phyloP scores from a whole-genome alignment of 1,284 basidiomycete species.

The Kalmanozyma brasiliensis region DNA sequence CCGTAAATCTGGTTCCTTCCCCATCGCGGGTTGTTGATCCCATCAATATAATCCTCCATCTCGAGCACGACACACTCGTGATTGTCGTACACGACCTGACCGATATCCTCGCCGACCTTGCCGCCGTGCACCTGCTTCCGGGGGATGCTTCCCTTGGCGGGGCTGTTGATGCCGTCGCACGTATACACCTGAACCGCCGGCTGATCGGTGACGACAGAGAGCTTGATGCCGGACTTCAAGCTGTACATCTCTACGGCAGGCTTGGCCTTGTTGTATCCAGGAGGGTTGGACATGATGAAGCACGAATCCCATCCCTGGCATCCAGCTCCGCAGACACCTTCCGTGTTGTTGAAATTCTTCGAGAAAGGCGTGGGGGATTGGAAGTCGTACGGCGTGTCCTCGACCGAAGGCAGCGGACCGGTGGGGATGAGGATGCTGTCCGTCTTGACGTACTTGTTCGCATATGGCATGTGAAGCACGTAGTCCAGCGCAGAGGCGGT shows the following conservation, averaged over 20 bases:
- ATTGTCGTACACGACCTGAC: constrained; percentile 54
- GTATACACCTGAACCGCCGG: constrained; percentile 60
- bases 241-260: constrained; percentile 55
- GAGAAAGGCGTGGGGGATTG: constrained; percentile 40
- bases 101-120: constrained; percentile 44
- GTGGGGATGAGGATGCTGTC: constrained; percentile 59
- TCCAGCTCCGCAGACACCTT: constrained; percentile 52
- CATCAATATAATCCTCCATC: constrained; percentile 62
- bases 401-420: constrained; percentile 41
- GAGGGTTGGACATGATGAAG: constrained; percentile 55
- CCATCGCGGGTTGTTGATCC: constrained; percentile 58
- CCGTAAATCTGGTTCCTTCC: constrained; percentile 55
- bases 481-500: constrained; percentile 49
- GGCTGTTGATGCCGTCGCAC: constrained; percentile 44
- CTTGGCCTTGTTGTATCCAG: constrained; percentile 39
- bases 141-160: constrained; percentile 53
- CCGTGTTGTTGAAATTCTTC: constrained; percentile 50
- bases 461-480: constrained; percentile 55
- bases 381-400: constrained; percentile 55
- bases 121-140: constrained; percentile 61
- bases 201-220: constrained; percentile 53
- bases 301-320: constrained; percentile 63
- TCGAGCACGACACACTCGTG: constrained; percentile 58
- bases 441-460: constrained; percentile 54
- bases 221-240: constrained; percentile 55